Evolutionary conservation across 225 moss, liverwort and hornwort species (phyloP).

Genomic region (Bryoerythrophyllum caledonicum): DNA sequence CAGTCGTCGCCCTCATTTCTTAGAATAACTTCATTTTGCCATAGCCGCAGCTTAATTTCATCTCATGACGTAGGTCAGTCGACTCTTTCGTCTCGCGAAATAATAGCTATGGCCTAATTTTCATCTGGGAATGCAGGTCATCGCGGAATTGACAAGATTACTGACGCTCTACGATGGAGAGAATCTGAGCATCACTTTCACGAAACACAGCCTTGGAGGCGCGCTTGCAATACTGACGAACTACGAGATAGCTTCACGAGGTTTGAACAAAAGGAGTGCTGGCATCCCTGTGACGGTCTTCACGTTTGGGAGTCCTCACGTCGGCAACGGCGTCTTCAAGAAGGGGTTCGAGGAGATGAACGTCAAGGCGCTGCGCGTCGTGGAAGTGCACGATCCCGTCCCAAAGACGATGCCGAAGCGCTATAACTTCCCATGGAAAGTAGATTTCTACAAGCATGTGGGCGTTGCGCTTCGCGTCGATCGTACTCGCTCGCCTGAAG

Average conservation of each 20-base stretch:
- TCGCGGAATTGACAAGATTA: constrained; percentile 38
- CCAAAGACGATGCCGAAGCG: constrained; percentile 38
- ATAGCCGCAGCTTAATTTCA: not conserved
- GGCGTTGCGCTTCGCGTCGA: constrained; percentile 36
- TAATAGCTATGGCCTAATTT: not conserved
- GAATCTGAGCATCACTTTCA: constrained; percentile 61
- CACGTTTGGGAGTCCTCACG: constrained; percentile 55
- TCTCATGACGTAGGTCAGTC: too few species aligned
- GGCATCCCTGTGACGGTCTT: constrained; percentile 56
- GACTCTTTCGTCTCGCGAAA: too few species aligned
- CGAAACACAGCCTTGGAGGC: constrained; percentile 71
- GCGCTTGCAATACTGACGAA: constrained; percentile 55
- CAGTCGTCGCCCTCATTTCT: not conserved
- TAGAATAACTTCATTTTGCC: not conserved
- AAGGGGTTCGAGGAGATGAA: constrained; percentile 35
- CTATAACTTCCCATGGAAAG: constrained; percentile 30
- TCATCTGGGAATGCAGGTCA: constrained; percentile 33
- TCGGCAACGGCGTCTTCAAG: constrained; percentile 52
- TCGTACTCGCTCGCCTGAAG: constrained; percentile 36
- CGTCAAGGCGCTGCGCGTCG: constrained; percentile 58
- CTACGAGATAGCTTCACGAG: constrained; percentile 46
- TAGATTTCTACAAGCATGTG: constrained; percentile 33
- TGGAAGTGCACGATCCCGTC: constrained; percentile 53
- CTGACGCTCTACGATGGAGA: constrained; percentile 52
- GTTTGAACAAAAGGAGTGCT: constrained; percentile 27